phyloP scores from a whole-genome alignment of 2,329 filamentous ascomycete genomes.

The Hirsutella minnesotensis region DNA sequence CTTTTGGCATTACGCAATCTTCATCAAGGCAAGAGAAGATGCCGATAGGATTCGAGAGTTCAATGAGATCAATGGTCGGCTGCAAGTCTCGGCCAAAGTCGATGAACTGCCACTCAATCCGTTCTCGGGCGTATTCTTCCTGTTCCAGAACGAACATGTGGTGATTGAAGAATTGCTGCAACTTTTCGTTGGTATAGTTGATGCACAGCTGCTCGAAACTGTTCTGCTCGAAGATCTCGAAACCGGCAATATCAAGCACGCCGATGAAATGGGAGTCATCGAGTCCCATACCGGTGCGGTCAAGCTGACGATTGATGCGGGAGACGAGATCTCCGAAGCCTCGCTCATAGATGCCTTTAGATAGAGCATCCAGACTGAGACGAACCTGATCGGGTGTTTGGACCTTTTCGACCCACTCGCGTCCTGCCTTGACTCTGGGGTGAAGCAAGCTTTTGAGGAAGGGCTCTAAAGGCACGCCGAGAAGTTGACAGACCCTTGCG shows the following conservation, averaged over 20 bases:
- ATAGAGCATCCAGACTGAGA: conserved; percentile 76
- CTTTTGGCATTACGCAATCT: conserved; percentile 98
- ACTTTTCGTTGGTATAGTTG: conserved; percentile 98
- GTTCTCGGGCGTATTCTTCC: conserved; percentile 92
- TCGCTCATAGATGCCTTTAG: conserved; percentile 96
- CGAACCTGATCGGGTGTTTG: conserved; percentile 95
- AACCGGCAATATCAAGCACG: conserved; percentile 95
- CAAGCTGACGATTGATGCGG: conserved; percentile 83
- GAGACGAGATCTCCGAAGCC: conserved; percentile 87
- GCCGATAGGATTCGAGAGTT: conserved; percentile 91
- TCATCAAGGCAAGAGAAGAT: conserved; percentile 98
- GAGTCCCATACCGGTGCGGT: conserved; percentile 68
- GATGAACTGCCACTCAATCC: conserved; percentile 99
- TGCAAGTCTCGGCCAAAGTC: conserved; percentile 96
- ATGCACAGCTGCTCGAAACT: conserved; percentile 99
- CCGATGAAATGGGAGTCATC: conserved; percentile 96
- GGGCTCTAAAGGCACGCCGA: conserved; percentile 73
- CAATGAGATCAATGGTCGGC: conserved; percentile 94
- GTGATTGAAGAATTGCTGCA: conserved; percentile 99
- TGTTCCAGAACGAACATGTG: conserved; percentile 99
- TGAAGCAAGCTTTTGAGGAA: conserved; percentile 86
- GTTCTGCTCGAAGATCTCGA: conserved; percentile 97
- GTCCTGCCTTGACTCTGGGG: conserved; percentile 85
- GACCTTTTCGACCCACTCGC: conserved; percentile 97
- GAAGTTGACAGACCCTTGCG: conserved; percentile 66